Base-by-base conservation (phyloP, 2,329 filamentous ascomycete genomes). In the Aureobasidium namibiae region DNA sequence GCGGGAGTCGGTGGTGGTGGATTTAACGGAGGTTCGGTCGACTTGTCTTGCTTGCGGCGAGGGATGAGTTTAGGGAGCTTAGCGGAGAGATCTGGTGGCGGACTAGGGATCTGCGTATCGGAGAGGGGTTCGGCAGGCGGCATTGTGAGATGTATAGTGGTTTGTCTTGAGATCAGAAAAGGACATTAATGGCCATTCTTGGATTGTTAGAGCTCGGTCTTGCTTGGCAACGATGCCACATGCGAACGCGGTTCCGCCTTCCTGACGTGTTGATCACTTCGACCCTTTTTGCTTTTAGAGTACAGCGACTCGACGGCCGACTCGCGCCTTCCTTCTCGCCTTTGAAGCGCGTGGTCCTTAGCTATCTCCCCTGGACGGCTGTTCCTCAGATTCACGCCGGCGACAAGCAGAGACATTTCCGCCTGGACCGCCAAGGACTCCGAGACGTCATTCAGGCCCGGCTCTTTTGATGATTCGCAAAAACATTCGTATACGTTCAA, bases 81-180 rank as follows among this genome's bases (percentile, higher is more conserved):
- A 66, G 82, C 75, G 67, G 78, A 82, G 29, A 83, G 74, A 66
- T 79, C 76, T 16, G 80, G 77, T 34, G 54, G 54, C 4, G 54
- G 44, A 24, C 48, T 54, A 11, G 49, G 58, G 16, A 60, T 26
- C 67, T 64, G 33, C 96, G 74, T 0, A 89, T 91, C 0, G 92
- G 94, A 64, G 92, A 94, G 72, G 90, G 95, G 69, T 94, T 96
- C 7, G 92, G 94, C 9, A 97, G 58, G 46, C 23, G 58, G 58
- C 58, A 60, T 60, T 10, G 11, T 41, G 24, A 14, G 10, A 23
- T 53, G 21, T 50, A 6, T 16, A 14, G 10, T 24, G 8, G 11
- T 21, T 44, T 13, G 7, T n/a, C n/a, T n/a, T n/a, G 14, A 26
- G 16, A n/a, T 31, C 29, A 41, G 41, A 3, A 5, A 31, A 41